Percentiles rank a stretch among this genome's conserved stretches.
Evolutionary conservation across 1,139 yeast genomes (phyloP).

Genomic region (Scheffersomyces illinoinensis): DNA sequence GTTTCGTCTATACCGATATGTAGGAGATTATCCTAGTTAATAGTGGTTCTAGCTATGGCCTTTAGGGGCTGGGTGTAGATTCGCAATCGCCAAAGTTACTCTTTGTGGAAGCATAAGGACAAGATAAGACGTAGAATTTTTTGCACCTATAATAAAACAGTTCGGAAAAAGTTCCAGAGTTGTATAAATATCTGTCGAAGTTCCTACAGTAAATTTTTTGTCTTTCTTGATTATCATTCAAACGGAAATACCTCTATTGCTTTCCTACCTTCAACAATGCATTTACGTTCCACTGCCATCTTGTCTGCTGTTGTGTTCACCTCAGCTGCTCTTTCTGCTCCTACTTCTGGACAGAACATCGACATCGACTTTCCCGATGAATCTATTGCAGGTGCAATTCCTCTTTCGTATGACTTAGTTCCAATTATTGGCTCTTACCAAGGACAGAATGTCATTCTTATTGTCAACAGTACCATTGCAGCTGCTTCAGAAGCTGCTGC

Average conservation of each 20-base stretch:
- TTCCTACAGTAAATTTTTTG: background rate
- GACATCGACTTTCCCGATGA: slow-evolving; percentile 15
- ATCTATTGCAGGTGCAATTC: slow-evolving; percentile 13
- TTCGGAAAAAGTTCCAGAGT: background rate
- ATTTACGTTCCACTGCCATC: slow-evolving; percentile 8
- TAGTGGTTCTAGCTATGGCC: background rate
- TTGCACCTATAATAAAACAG: background rate
- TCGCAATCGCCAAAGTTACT: background rate
- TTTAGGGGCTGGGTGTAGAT: background rate
- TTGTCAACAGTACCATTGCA: slow-evolving; percentile 19
- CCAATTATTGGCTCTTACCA: slow-evolving; percentile 15
- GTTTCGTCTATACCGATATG: background rate
- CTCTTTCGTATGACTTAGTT: slow-evolving; percentile 14
- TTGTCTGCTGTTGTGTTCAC: slow-evolving; percentile 12
- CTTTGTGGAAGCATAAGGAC: background rate
- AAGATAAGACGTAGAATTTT: background rate
- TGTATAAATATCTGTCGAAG: background rate
- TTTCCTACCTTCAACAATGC: background rate
- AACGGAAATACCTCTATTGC: background rate
- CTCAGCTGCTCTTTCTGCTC: slow-evolving; percentile 12
- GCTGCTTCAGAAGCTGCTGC: slow-evolving; percentile 3
- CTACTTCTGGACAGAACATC: slow-evolving; percentile 8
- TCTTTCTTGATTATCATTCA: background rate
- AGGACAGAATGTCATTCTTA: slow-evolving; percentile 16
- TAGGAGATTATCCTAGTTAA: background rate